Evolutionary conservation across 371 early-diverging fungal genomes (phyloP).

Genomic region (Blakeslea trispora): DNA sequence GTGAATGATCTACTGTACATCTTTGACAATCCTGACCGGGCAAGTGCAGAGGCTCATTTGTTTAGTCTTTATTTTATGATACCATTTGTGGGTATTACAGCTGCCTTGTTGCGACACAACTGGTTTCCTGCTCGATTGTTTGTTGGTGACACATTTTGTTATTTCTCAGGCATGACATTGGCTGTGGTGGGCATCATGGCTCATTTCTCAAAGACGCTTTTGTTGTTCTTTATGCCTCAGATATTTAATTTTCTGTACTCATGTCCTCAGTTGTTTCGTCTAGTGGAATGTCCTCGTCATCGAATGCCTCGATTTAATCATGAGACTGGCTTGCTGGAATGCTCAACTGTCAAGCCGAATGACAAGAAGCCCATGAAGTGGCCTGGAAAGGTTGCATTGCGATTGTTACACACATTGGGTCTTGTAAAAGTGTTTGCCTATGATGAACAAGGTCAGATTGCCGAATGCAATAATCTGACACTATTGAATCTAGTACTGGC

Average conservation of each 20-base stretch:
- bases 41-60: slow-evolving; percentile 72
- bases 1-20: slow-evolving; percentile 76
- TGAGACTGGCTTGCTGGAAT: slow-evolving; percentile 52
- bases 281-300: slow-evolving; percentile 98
- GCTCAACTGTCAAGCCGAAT: slow-evolving; percentile 36
- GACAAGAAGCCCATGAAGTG: slow-evolving; percentile 39
- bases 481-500: slow-evolving; percentile 88
- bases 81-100: slow-evolving; percentile 88
- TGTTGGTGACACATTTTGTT: slow-evolving; percentile 98
- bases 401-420: slow-evolving; percentile 41
- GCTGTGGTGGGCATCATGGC: slow-evolving; percentile 94
- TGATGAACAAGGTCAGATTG: slow-evolving; percentile 55
- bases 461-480: slow-evolving; percentile 86
- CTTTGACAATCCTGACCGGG: slow-evolving; percentile 46
- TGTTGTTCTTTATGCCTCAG: slow-evolving; percentile 95
- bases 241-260: slow-evolving; percentile 96
- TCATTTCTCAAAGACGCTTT: slow-evolving; percentile 90
- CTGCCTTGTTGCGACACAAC: slow-evolving; percentile 81
- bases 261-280: slow-evolving; percentile 89
- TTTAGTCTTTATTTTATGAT: slow-evolving; percentile 87
- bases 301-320: slow-evolving; percentile 83
- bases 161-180: slow-evolving; percentile 98
- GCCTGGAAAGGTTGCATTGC: slow-evolving; percentile 37
- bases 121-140: slow-evolving; percentile 93
- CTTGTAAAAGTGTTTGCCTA: slow-evolving; percentile 57